These are phyloP conservation scores for Incumbomyces delicatus DNA, from an alignment of 2,329 filamentous ascomycete genomes.

Conservation along the genomic window DNA sequence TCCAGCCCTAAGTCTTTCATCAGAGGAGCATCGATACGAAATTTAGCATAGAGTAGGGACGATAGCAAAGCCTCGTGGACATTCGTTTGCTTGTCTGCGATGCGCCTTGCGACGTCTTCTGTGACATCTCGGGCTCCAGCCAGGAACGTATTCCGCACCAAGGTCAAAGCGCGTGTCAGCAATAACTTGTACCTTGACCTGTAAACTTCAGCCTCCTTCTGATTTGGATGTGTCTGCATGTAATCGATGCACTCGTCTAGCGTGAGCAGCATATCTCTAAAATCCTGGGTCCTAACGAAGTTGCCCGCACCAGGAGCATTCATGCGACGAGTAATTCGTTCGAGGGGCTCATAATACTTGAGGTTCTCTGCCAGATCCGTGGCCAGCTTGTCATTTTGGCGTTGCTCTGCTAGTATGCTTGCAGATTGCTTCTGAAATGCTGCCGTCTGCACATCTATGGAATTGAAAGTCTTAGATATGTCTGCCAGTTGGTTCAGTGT, in stretches of 20 bases:
- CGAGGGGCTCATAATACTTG: constrained; percentile 90
- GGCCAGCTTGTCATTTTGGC: constrained; percentile 65
- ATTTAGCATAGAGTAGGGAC: constrained; percentile 61
- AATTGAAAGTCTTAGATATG: constrained; percentile 75
- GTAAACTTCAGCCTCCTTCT: constrained; percentile 81
- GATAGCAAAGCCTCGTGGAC: constrained; percentile 64
- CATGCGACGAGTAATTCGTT: constrained; percentile 77
- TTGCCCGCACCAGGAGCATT: constrained; percentile 86
- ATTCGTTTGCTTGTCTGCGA: constrained; percentile 48
- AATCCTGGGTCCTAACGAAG: constrained; percentile 72
- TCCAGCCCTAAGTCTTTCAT: constrained; percentile 57
- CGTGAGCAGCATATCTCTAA: constrained; percentile 77
- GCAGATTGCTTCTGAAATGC: constrained; percentile 89
- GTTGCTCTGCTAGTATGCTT: constrained; percentile 72
- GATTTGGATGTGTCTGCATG: constrained; percentile 75
- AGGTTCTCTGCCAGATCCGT: constrained; percentile 79
- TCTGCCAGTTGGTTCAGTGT: constrained; percentile 67
- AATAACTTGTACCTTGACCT: constrained; percentile 77
- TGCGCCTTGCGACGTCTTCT: constrained; percentile 52
- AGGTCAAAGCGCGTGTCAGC: constrained; percentile 57
- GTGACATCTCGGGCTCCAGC: constrained; percentile 53
- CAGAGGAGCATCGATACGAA: constrained; percentile 55
- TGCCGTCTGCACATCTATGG: constrained; percentile 83
- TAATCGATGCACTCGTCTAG: constrained; percentile 87
- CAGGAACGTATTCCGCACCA: constrained; percentile 58